Evolutionary conservation across 495 filamentous ascomycete species (phyloP).

Genomic region (Podospora comata): DNA sequence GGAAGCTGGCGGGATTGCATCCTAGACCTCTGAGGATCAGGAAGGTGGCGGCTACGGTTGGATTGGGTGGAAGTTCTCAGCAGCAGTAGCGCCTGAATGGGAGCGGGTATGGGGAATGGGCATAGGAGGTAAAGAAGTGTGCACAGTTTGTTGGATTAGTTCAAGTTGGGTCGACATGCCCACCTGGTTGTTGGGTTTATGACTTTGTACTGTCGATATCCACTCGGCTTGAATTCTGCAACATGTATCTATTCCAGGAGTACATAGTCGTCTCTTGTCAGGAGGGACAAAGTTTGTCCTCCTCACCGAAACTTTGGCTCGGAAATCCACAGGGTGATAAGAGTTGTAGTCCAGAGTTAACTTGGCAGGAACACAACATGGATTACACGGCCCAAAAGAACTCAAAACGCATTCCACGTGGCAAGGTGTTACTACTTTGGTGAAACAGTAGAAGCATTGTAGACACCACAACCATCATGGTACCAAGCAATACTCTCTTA

Average conservation of each 20-base stretch:
- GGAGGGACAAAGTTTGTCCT: not conserved
- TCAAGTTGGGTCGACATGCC: not conserved
- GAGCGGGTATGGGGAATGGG: not conserved
- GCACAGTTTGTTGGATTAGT: not conserved
- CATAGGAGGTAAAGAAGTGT: not conserved
- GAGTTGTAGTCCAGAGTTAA: no score
- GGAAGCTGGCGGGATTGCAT: conserved; percentile 5
- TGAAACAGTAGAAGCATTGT: not conserved
- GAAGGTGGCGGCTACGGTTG: not conserved
- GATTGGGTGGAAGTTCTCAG: not conserved
- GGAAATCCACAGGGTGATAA: not conserved
- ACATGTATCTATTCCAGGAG: no score
- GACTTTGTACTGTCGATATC: not conserved
- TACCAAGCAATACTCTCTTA: not conserved
- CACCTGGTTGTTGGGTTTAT: not conserved
- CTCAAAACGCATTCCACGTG: not conserved
- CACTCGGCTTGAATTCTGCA: no score
- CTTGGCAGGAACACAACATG: no score
- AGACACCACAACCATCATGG: not conserved
- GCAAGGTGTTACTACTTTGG: not conserved
- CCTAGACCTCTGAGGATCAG: conserved; percentile 8
- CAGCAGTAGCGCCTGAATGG: not conserved
- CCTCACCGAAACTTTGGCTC: not conserved
- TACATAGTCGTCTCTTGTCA: no score
- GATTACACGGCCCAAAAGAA: no score